phyloP scores from a whole-genome alignment of 2,329 filamentous ascomycete species.

The Claviceps cyperi region DNA sequence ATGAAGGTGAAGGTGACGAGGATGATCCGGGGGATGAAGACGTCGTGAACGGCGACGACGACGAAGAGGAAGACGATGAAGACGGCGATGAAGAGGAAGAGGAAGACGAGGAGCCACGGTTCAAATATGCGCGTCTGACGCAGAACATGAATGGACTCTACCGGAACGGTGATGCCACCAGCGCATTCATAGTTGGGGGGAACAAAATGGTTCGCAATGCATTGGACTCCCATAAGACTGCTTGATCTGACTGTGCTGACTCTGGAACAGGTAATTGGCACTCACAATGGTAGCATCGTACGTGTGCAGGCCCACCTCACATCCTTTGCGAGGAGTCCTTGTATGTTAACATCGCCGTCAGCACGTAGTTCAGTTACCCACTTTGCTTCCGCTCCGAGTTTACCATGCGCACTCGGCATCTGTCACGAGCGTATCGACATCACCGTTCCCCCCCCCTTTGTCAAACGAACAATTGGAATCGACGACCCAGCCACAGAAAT shows the following conservation, averaged over 20 bases:
- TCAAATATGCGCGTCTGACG: conserved; percentile 86
- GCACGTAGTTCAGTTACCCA: conserved; percentile 76
- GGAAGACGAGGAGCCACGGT: conserved; percentile 81
- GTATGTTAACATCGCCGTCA: conserved; percentile 19
- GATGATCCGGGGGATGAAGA: conserved; percentile 26
- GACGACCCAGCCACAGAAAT: conserved; percentile 22
- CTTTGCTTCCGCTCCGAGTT: conserved; percentile 64
- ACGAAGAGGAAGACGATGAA: conserved; percentile 37
- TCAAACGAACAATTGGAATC: conserved; percentile 29
- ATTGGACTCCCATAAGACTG: conserved; percentile 6
- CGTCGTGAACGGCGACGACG: conserved; percentile 22
- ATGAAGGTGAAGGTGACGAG: conserved; percentile 27
- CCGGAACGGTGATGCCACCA: conserved; percentile 89
- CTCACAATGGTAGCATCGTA: conserved; percentile 93
- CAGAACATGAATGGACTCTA: conserved; percentile 68
- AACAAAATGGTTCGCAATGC: conserved; percentile 73
- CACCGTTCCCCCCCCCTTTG: conserved; percentile 56
- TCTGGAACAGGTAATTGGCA: conserved; percentile 62
- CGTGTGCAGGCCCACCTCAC: conserved; percentile 19
- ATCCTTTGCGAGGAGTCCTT: neutral
- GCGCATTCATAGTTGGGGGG: conserved; percentile 74
- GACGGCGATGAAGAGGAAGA: conserved; percentile 64
- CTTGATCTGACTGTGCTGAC: conserved; percentile 5
- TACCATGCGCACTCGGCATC: conserved; percentile 92
- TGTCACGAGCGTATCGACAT: conserved; percentile 79